Evolutionary conservation across 495 filamentous ascomycete species (phyloP), one percentile per base, ranked within the genome.

Genomic region (Podospora anserina): DNA sequence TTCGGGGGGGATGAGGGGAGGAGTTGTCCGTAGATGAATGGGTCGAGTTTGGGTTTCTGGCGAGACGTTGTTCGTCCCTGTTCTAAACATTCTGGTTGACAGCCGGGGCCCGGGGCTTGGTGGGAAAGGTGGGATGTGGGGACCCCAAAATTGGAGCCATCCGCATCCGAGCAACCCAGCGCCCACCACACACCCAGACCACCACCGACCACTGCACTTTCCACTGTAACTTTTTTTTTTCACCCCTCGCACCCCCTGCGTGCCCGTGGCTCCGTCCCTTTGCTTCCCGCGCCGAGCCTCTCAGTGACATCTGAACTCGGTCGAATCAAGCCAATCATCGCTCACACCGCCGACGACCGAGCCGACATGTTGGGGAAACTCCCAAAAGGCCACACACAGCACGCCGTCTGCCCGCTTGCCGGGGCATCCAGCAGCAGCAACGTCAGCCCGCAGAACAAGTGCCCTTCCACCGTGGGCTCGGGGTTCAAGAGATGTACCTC

Each of bases 401-500:
- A 61, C 57, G 28, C 61, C 61, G 32, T 32, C 20, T 19, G 16
- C 34, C 28, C 23, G 27, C 16, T 20, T 63, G 27, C 61, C 61
- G 18, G 30, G 28, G 32, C 30, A 32, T 32, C 28, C 30, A 34
- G 30, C 53, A 44, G 61, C 26, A 63, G 23, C 23, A 70, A 69
- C 72, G 72, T 75, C 70, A 75, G 72, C 72, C 67, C 70, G 70
- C 64, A 71, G 72, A 55, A 58, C 56, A 65, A 57, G 62, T 19
- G 44, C 39, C 54, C 60, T 54, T 55, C 59, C n/a, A 60, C 56
- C 71, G 65, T 62, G 5, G 49, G 26, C 57, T 67, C 60, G 63
- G 69, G 66, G 49, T 61, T 65, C 49, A 60, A 63, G 34, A 30
- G 4, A 72, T 39, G 63, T 67, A 66, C 71, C 67, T 64, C 56